phyloP scores from a whole-genome alignment of 2,329 filamentous ascomycete genomes.

The Fusarium tjaetaba region DNA sequence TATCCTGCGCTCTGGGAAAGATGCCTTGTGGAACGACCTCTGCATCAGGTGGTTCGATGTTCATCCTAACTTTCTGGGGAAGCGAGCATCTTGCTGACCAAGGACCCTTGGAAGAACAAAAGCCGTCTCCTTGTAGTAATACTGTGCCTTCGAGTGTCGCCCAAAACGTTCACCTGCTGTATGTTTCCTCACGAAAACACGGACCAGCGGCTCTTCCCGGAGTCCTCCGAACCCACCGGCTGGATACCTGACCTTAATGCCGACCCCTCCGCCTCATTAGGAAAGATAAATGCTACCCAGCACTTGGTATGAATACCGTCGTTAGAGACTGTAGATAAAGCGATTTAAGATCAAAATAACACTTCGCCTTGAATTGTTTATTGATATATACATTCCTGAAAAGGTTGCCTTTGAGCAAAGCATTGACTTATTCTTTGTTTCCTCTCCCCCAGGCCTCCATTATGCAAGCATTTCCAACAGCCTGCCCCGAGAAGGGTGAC shows the following conservation, averaged over 20 bases:
- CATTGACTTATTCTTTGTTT: not conserved
- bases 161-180: conserved; percentile 17
- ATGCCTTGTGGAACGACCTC: conserved; percentile 37
- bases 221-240: conserved; percentile 27
- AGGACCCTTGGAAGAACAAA: conserved; percentile 21
- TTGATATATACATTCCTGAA: not conserved
- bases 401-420: not conserved
- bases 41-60: conserved; percentile 44
- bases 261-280: conserved; percentile 16
- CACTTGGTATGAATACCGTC: not conserved
- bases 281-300: not conserved
- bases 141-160: conserved; percentile 9
- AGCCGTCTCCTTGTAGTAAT: conserved; percentile 32
- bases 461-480: conserved; percentile 32
- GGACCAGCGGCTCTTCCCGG: conserved; percentile 41
- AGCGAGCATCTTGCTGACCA: conserved; percentile 24
- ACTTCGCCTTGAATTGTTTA: not conserved
- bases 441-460: not conserved
- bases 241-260: conserved; percentile 13
- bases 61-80: conserved; percentile 40
- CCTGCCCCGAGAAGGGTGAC: conserved; percentile 15
- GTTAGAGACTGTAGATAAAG: not conserved
- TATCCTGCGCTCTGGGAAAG: conserved; percentile 12
- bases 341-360: not conserved
- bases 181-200: conserved; percentile 31